Conservation (phyloP, 768 basidiomycete species). For the Rhodocollybia butyracea region DNA sequence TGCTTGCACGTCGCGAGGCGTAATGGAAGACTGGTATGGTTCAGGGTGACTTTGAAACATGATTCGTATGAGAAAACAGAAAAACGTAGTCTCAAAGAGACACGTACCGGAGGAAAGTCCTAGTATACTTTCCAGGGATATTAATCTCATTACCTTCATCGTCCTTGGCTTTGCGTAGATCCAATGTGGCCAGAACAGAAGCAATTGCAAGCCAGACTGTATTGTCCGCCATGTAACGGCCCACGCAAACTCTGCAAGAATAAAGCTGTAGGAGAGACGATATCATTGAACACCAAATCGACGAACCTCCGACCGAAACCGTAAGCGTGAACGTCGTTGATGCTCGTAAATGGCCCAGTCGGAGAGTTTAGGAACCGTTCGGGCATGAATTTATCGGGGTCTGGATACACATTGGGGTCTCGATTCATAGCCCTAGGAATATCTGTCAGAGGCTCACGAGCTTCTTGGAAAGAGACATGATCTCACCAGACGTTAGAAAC, state of each 20-base stretch:
- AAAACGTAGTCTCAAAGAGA: too few species aligned
- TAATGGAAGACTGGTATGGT: too few species aligned
- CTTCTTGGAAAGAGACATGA: background rate
- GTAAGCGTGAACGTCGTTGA: background rate
- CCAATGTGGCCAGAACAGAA: conserved; percentile 26
- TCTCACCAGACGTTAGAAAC: conserved; percentile 4
- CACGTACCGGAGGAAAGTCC: too few species aligned
- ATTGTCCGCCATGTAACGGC: conserved; percentile 29
- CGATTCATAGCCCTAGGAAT: conserved; percentile 1
- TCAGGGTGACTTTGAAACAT: too few species aligned
- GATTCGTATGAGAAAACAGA: too few species aligned
- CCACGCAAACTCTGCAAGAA: conserved; percentile 30
- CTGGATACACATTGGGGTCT: background rate
- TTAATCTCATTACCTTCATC: too few species aligned
- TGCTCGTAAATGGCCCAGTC: background rate
- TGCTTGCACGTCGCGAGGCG: too few species aligned
- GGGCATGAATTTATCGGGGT: conserved; percentile 18
- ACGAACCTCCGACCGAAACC: conserved; percentile 1
- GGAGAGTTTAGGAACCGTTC: background rate
- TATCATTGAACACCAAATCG: background rate
- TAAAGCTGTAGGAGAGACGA: background rate
- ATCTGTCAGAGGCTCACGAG: background rate
- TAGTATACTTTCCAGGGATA: too few species aligned
- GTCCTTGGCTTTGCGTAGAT: conserved; percentile 21
- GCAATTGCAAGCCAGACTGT: conserved; percentile 28